Base-by-base conservation (phyloP, 495 filamentous ascomycete species). In the Penicillium manginii region DNA sequence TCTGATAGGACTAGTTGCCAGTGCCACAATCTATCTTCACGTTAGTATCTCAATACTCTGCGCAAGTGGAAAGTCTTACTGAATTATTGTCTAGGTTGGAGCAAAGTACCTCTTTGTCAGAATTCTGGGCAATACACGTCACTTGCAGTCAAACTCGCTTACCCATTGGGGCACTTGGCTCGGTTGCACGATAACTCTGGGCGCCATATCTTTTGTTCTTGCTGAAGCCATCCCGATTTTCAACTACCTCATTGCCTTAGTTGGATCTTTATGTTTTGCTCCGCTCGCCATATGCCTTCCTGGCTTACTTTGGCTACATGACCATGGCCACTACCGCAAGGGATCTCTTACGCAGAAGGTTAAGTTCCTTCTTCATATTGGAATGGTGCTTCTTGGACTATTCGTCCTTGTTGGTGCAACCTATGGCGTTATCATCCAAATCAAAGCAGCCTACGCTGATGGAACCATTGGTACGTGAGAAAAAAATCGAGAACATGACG, bases 141-240 rank as follows among this genome's bases (percentile, higher is more conserved):
- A 77, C 50, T 75, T 88, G 68, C 81, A 81, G 71, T 80, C 74
- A 6, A 75, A 78, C 51, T 82, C 77, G 9, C 78, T 78, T 68
- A 54, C 69, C 10, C 64, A 58, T 52, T 70, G 69, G 54, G 64
- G 49, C 2, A 73, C 76, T 11, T 91, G 88, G 88, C 52, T 85
- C 4, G 61, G 54, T 14, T 79, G 87, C 19, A 80, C 82, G 7
- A 52, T 77, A 12, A 40, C 65, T 55, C 71, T 90, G 26, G 86
- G 84, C 53, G 53, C 84, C 15, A 54, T 87, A 14, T 82, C 84
- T 11, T 90, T 84, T 76, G 69, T 89, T 54, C 81, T 91, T 59
- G 86, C 86, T 15, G 80, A 84, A 60, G 81, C 83, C 11, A 85
- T 90, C 21, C 88, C 88, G 4, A 81, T 86, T 67, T 90, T 90